Percentiles rank a stretch among this genome's conserved stretches.
phyloP scores from a whole-genome alignment of 345 rosid genomes.

The Eutrema yunnanense region DNA sequence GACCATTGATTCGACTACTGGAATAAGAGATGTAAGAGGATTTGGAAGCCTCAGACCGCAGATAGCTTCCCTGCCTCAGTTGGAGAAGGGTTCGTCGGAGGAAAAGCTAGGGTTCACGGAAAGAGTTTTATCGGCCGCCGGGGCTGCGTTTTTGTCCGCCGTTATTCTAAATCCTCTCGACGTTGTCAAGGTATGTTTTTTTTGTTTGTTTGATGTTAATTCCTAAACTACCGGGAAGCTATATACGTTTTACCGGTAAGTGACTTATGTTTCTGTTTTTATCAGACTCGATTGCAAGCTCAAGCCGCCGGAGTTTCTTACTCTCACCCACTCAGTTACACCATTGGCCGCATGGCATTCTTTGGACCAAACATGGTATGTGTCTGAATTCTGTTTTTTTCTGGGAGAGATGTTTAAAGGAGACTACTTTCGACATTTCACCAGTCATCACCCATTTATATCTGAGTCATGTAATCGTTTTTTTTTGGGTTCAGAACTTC shows the following conservation, averaged over 20 bases:
- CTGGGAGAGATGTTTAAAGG: not conserved
- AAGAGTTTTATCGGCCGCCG: slow-evolving; percentile 86
- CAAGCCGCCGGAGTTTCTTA: slow-evolving; percentile 94
- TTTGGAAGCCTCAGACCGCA: slow-evolving; percentile 2
- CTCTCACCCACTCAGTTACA: slow-evolving; percentile 84
- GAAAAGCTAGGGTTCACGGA: slow-evolving; percentile 51
- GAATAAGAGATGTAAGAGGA: slow-evolving; percentile 16
- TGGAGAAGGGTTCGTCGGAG: slow-evolving; percentile 26
- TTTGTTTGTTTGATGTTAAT: not conserved
- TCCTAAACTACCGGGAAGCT: not conserved
- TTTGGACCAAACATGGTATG: slow-evolving; percentile 92
- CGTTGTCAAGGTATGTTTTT: slow-evolving; percentile 65
- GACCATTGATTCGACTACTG: not conserved
- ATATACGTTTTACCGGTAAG: not conserved
- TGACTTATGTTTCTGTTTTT: not conserved
- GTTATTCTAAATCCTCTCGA: slow-evolving; percentile 89
- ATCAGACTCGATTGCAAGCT: slow-evolving; percentile 89
- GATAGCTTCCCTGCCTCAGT: slow-evolving; percentile 15
- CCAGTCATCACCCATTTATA: not conserved
- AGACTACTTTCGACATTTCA: not conserved
- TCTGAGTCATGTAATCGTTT: not conserved
- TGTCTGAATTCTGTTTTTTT: not conserved
- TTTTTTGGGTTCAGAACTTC: slow-evolving; percentile 42
- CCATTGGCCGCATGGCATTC: slow-evolving; percentile 75
- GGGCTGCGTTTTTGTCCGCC: slow-evolving; percentile 86